Evolutionary conservation across 1,284 basidiomycete genomes (phyloP), one percentile per base, ranked within the genome.

Genomic region (Apiotrichum laibachii): DNA sequence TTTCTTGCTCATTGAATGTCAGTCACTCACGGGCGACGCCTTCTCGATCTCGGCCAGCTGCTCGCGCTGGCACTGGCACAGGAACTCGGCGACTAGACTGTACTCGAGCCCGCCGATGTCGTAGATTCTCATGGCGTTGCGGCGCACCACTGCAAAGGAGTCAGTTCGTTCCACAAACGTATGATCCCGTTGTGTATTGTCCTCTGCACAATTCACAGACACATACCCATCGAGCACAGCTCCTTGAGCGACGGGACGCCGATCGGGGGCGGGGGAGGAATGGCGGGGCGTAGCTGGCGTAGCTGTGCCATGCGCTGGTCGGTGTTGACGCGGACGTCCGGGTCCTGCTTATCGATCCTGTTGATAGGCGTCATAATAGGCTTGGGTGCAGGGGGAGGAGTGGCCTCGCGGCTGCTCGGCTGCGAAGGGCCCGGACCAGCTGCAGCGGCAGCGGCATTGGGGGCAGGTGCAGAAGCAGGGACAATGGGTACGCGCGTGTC

Each of bases 21-120:
- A 26, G 26, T 31, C 26, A 64, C 67, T 57, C 39, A 73, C 70
- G 1, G 66, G 67, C 11, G 68, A 71, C 34, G 59, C 62, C 8
- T 53, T 47, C 50, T 76, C 73, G 4, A 76, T 62, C 54, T 72
- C 73, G 1, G 40, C 45, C 6, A 77, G 61, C 59, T 77, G 75
- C 15, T 68, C 68, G 33, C 65, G 63, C 2, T 67, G 66, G 13
- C 75, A 50, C 10, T 70, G 57, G 50, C 72, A 66, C 15, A 77
- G 49, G 47, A 77, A 68, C 18, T 66, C 62, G 35, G 61, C 62
- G 37, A 73, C 51, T 4, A 72, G 31, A 1, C 50, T 31, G 46
- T 77, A 77, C 44, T 69, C 63, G 12, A 72, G 16, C 43, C 72
- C 72, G 2, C 75, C 73, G 15, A 75, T 64, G 63, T 75, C 70